Conservation (phyloP, 2,329 filamentous ascomycete genomes). For the Aspergillus oerlinghausenensis region DNA sequence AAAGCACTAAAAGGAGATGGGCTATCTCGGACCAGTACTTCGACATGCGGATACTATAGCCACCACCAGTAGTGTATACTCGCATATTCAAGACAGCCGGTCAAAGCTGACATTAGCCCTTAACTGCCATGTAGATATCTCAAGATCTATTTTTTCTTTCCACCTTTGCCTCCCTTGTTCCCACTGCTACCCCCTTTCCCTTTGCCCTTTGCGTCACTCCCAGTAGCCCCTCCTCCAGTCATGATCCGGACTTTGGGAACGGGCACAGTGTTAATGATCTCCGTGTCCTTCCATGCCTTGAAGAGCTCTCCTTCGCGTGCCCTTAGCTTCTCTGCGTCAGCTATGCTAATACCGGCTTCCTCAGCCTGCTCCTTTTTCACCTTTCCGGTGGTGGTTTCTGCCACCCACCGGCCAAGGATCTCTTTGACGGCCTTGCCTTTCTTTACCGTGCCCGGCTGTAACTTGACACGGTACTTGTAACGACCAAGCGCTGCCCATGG, state of each 20-base stretch:
- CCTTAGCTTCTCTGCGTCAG: slow-evolving; percentile 72
- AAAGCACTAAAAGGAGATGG: too few species aligned
- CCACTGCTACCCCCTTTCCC: slow-evolving; percentile 28
- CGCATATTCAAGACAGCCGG: neutral
- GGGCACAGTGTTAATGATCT: slow-evolving; percentile 74
- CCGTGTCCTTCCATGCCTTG: slow-evolving; percentile 72
- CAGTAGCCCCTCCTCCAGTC: slow-evolving; percentile 56
- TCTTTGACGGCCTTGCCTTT: slow-evolving; percentile 94
- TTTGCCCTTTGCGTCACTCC: slow-evolving; percentile 36
- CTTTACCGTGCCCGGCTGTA: slow-evolving; percentile 85
- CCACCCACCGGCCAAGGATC: slow-evolving; percentile 75
- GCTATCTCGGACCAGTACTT: neutral
- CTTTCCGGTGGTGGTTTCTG: slow-evolving; percentile 50
- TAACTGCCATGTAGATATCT: neutral
- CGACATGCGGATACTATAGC: neutral
- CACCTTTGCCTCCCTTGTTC: slow-evolving; percentile 30
- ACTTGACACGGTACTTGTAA: slow-evolving; percentile 90
- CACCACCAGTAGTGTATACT: neutral
- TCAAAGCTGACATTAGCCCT: neutral
- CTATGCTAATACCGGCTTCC: slow-evolving; percentile 45
- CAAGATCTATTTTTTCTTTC: slow-evolving; percentile 36
- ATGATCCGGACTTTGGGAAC: slow-evolving; percentile 77
- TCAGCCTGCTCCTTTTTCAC: slow-evolving; percentile 53
- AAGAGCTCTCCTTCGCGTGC: slow-evolving; percentile 81
- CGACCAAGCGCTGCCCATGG: slow-evolving; percentile 59